Base-by-base conservation (phyloP, 116 monocot genomes). In the Zostera marina region DNA sequence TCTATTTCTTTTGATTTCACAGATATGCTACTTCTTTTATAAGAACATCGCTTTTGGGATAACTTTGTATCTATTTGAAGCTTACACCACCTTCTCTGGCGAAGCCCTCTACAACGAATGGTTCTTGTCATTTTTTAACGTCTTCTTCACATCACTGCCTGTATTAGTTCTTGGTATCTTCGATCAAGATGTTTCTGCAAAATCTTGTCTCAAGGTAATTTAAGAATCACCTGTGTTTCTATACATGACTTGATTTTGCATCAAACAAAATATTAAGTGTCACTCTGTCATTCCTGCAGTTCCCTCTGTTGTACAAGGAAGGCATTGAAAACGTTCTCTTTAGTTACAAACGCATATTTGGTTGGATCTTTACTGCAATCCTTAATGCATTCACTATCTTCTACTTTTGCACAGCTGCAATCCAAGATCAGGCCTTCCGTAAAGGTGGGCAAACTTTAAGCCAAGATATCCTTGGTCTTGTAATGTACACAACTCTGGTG, bases 71-170 rank as follows among this genome's bases (percentile, higher is more conserved):
- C 38, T 69, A 16, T 74, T 59, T 55, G 74, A 69, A 45, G 74
- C 69, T 47, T 69, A 65, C 54, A 65, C 65, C 13, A 73, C 85
- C 23, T 91, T 86, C 67, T 91, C 91, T 0, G 91, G 86, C 9
- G 73, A 82, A 68, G 41, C 91, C 40, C 77, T 71, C n/a, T 91
- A 86, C 46, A 77, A 91, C 60, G 86, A 86, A 60, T 91, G 91
- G 91, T 82, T 66, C 60, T 63, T 91, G 75, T 73, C 91, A 11
- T 44, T 69, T 7, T 91, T 82, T 58, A 91, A 91, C 44, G 75
- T 91, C 12, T 64, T 86, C 57, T 91, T 91, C 75, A 86, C 91
- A 4, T 91, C 91, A 16, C 86, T 91, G 45, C 82, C 91, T 16
- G 91, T 75, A 23, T 63, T 91, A 41, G 80, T 80, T n/a, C 62